These are phyloP conservation scores for Pochonia chlamydosporia DNA, from an alignment of 2,329 filamentous ascomycete species.

Conservation along the genomic window DNA sequence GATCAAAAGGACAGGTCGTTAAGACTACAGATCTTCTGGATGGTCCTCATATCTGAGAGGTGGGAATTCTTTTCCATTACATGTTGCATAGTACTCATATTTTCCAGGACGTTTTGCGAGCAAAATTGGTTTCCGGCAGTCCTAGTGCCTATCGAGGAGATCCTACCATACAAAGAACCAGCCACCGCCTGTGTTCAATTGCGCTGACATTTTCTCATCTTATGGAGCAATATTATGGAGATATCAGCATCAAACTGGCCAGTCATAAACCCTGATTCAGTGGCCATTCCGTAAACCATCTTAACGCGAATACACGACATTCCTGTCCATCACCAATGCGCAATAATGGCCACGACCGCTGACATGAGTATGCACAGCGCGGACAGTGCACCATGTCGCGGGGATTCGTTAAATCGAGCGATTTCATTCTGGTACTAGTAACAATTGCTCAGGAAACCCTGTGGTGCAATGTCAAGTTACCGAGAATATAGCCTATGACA, in stretches of 20 bases:
- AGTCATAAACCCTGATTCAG: slow-evolving; percentile 13
- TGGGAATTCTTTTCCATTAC: background rate
- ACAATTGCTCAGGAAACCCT: slow-evolving; percentile 20
- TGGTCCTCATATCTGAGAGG: slow-evolving; percentile 17
- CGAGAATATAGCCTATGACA: background rate
- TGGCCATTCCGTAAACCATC: slow-evolving; percentile 13
- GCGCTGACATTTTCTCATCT: slow-evolving; percentile 16
- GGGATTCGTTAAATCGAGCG: slow-evolving; percentile 16
- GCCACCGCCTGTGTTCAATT: slow-evolving; percentile 1
- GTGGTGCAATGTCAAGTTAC: slow-evolving; percentile 13
- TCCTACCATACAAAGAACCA: slow-evolving; percentile 13
- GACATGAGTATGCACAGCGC: slow-evolving; percentile 20
- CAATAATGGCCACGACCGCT: slow-evolving; percentile 22
- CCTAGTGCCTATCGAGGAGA: slow-evolving; percentile 15
- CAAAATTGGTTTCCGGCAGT: slow-evolving; percentile 18
- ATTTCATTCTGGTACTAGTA: slow-evolving; percentile 20
- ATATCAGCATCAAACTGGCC: slow-evolving; percentile 11
- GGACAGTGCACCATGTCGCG: slow-evolving; percentile 21
- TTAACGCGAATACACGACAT: slow-evolving; percentile 12
- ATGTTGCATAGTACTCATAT: background rate
- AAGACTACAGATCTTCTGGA: slow-evolving; percentile 17
- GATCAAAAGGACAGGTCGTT: slow-evolving; percentile 14
- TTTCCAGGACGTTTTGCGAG: slow-evolving; percentile 10
- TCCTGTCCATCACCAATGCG: slow-evolving; percentile 14
- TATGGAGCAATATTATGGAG: slow-evolving; percentile 17